Conservation (phyloP, 441 rosid species). For the Populus hybrid region DNA sequence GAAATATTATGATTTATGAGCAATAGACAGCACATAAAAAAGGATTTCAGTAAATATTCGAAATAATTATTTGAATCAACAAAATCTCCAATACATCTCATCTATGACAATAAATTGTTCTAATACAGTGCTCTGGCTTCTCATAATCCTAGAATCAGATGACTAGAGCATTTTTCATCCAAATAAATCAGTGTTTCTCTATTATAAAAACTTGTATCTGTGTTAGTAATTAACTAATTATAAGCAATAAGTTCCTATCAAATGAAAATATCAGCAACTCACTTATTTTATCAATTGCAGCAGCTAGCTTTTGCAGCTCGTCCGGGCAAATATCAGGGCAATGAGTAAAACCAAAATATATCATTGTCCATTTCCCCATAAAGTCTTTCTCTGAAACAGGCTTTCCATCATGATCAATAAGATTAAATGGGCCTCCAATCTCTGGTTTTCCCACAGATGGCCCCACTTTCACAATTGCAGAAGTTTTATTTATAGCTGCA, state of each 20-base stretch:
- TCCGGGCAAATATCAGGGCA: conserved; percentile 99
- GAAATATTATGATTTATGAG: background rate
- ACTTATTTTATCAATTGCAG: conserved; percentile 88
- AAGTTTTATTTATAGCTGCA: conserved; percentile 66
- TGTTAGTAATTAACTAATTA: background rate
- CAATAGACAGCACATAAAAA: background rate
- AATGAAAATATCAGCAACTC: conserved; percentile 31
- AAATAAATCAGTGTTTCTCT: background rate
- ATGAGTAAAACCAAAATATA: conserved; percentile 96
- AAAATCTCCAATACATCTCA: background rate
- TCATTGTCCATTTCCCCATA: conserved; percentile 76
- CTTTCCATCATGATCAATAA: conserved; percentile 80
- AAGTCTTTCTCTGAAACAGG: conserved; percentile 73
- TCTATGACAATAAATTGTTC: background rate
- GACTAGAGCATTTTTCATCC: background rate
- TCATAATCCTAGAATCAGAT: background rate
- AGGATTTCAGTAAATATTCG: background rate
- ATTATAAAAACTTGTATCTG: background rate
- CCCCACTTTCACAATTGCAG: conserved; percentile 80
- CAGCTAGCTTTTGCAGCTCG: conserved; percentile 79
- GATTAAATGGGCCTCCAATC: conserved; percentile 90
- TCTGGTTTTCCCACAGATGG: conserved; percentile 94
- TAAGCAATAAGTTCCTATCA: background rate
- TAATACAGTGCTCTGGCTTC: conserved; percentile 1
- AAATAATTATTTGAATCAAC: background rate